Percentiles rank a stretch among this genome's conserved stretches.
Evolutionary conservation across 2,329 filamentous ascomycete species (phyloP).

Genomic region (Ophiobolus disseminans): DNA sequence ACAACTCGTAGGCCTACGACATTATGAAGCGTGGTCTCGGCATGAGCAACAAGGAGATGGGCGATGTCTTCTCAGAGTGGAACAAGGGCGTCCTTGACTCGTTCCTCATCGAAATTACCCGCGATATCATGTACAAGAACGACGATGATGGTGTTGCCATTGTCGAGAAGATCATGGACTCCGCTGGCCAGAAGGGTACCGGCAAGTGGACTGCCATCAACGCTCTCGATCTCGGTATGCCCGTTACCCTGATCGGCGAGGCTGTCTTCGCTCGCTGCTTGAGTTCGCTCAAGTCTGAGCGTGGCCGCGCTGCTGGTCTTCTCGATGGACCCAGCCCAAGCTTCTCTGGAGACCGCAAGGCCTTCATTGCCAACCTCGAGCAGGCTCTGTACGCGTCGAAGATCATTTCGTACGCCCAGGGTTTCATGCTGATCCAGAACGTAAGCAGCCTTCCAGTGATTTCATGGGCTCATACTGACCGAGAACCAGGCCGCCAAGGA

Average conservation of each 20-base stretch:
- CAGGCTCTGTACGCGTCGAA: slow-evolving; percentile 99
- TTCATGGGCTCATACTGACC: slow-evolving; percentile 8
- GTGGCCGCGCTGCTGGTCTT: slow-evolving; percentile 78
- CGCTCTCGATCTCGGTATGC: slow-evolving; percentile 97
- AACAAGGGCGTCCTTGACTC: slow-evolving; percentile 97
- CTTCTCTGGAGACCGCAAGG: slow-evolving; percentile 88
- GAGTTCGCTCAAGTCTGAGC: slow-evolving; percentile 93
- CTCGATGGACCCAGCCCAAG: slow-evolving; percentile 78
- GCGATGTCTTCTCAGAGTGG: slow-evolving; percentile 92
- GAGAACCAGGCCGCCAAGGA: slow-evolving; percentile 82
- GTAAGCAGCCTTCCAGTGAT: slow-evolving; percentile 61
- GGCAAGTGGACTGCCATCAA: slow-evolving; percentile 99
- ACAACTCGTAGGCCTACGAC: slow-evolving; percentile 80
- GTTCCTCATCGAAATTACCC: slow-evolving; percentile 99
- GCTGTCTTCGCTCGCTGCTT: slow-evolving; percentile 94
- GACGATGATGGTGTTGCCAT: slow-evolving; percentile 90
- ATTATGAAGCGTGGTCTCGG: slow-evolving; percentile 99
- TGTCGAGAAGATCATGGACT: slow-evolving; percentile 98
- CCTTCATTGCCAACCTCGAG: slow-evolving; percentile 96
- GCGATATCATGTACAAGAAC: slow-evolving; percentile 98
- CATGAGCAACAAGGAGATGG: slow-evolving; percentile 90
- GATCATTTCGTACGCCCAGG: slow-evolving; percentile 99
- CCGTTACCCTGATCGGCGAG: slow-evolving; percentile 97
- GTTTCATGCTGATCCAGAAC: slow-evolving; percentile 99
- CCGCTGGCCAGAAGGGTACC: slow-evolving; percentile 98